Percentiles rank a stretch among this genome's conserved stretches.
Evolutionary conservation across 1,284 basidiomycete genomes (phyloP).

Genomic region (Ganoderma boninense): DNA sequence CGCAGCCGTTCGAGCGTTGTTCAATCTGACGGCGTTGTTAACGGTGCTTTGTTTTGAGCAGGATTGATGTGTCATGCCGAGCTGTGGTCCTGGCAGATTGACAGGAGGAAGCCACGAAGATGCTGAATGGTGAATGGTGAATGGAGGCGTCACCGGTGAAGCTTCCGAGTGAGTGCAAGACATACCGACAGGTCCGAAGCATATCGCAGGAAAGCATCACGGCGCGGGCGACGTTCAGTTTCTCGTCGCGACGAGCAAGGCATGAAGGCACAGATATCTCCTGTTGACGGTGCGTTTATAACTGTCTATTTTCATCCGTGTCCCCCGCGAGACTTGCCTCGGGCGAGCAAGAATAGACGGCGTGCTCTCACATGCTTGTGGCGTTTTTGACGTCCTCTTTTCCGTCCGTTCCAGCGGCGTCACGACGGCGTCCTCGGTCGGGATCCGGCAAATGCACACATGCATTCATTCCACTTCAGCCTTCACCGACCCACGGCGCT

Average conservation of each 20-base stretch:
- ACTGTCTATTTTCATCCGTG: not conserved
- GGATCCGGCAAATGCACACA: not conserved
- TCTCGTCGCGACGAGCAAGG: not conserved
- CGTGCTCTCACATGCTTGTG: not conserved
- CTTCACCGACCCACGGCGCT: not conserved
- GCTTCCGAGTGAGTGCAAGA: not conserved
- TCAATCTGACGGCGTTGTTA: not conserved
- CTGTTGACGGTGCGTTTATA: conserved; percentile 2
- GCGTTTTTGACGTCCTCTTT: not conserved
- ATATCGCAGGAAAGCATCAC: no score
- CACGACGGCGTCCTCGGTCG: not conserved
- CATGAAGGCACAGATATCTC: not conserved
- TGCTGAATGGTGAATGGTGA: not conserved
- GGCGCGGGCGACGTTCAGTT: not conserved
- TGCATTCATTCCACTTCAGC: not conserved
- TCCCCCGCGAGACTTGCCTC: no score
- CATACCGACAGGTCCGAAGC: no score
- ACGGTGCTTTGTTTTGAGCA: not conserved
- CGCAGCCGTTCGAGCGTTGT: not conserved
- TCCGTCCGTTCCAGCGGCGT: not conserved
- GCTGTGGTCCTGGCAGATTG: not conserved
- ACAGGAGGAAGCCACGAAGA: not conserved
- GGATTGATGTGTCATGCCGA: not conserved
- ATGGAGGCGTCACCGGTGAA: not conserved
- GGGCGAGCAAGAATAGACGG: not conserved